Evolutionary conservation across 1,284 basidiomycete species (phyloP), one percentile per base, ranked within the genome.

Genomic region (Cryptococcus sp.): DNA sequence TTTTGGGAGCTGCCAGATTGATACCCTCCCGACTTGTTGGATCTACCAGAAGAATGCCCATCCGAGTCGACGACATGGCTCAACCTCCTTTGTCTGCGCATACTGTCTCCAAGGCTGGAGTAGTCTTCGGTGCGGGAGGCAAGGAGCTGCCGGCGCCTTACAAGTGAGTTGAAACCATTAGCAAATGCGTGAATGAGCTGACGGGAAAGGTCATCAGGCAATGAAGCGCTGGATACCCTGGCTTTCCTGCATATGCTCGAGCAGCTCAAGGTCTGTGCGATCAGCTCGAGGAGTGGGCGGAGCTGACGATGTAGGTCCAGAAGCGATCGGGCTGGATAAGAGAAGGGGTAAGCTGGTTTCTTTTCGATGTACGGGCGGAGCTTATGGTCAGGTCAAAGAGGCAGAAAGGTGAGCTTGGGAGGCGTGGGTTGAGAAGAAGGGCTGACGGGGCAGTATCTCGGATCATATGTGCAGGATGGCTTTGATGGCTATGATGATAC

Each of bases 401-500:
- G 78, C 87, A 4, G 89, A 92, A 73, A 90, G 87, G 88, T 87
- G 59, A 21, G 32, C 26, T 24, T 32, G 35, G 18, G 22, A 4
- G 31, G 23, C 10, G 12, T 19, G 26, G 38, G 5, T 43, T 51
- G 21, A 6, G 22, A 23, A 5, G 16, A 23, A 5, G 16, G 4
- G 18, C 21, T 16, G 5, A 18, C 47, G 11, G 43, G 40, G 23
- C 54, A 93, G 89, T 59, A 94, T 97, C 54, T 84, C 90, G 3
- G 93, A 97, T 69, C 93, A 97, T 68, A 97, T 95, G 93, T 94
- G 95, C 70, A 80, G 94, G 47, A 97, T 97, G 94, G 86, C 89
- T 2, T 73, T 97, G 21, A 79, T 97, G 39, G 85, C 90, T 1
- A 84, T 97, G 81, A 85, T 91, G 56, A 80, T 77, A 14, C 75